A percentile compares a stretch with the other conserved stretches of the same genome.
These are phyloP conservation scores for Syzygium malaccense DNA, from an alignment of 441 rosid genomes.

Conservation along the genomic window DNA sequence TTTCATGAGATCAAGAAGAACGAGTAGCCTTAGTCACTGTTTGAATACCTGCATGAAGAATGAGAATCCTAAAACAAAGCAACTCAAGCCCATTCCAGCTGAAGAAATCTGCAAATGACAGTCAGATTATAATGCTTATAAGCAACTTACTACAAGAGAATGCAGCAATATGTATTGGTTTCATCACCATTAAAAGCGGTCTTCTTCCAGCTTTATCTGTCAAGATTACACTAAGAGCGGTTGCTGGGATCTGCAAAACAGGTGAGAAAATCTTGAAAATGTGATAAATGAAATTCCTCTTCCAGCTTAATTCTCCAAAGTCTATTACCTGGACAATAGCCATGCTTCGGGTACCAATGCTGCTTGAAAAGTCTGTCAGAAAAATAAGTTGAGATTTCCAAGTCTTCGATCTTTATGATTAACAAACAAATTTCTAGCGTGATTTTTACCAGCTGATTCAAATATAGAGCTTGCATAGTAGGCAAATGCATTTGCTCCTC, in stretches of 20 bases:
- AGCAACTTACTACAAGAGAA: neutral
- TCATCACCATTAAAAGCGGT: neutral
- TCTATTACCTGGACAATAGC: conserved; percentile 28
- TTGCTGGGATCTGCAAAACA: neutral
- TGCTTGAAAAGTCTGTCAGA: conserved; percentile 28
- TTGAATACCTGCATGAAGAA: neutral
- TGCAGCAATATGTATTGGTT: neutral
- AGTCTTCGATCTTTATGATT: neutral
- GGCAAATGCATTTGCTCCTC: conserved; percentile 34
- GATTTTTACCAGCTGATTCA: conserved; percentile 35
- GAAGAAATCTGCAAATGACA: neutral
- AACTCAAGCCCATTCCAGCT: neutral
- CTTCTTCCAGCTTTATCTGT: neutral
- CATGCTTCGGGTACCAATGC: conserved; percentile 24
- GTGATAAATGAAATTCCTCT: neutral
- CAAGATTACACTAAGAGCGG: neutral
- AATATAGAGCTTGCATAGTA: conserved; percentile 43
- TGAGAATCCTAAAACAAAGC: neutral
- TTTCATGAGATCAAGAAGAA: neutral
- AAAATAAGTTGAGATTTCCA: neutral
- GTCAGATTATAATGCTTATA: neutral
- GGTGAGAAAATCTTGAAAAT: neutral
- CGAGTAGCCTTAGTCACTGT: neutral
- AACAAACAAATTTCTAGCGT: neutral
- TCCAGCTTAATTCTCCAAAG: neutral